Conservation (phyloP, 2,329 filamentous ascomycete genomes). For the Claviceps purpurea region DNA sequence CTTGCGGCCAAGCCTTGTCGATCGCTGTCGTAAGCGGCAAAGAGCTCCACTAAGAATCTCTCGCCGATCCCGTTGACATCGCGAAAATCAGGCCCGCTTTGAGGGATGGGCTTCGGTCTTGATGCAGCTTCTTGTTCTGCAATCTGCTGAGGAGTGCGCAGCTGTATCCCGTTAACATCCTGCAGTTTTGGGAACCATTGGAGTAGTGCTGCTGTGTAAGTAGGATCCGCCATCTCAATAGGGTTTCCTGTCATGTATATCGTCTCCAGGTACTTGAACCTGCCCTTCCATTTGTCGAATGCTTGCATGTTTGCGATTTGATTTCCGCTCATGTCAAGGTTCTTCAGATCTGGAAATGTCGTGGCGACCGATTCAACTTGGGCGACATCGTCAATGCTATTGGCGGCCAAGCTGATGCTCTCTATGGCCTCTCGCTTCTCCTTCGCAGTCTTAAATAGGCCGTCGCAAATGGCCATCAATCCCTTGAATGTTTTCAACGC, state of each 20-base stretch:
- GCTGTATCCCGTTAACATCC: constrained; percentile 59
- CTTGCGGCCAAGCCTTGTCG: constrained; percentile 46
- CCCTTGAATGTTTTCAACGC: constrained; percentile 84
- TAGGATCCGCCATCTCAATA: constrained; percentile 45
- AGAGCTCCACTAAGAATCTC: constrained; percentile 62
- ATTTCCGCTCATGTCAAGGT: constrained; percentile 82
- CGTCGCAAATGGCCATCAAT: constrained; percentile 74
- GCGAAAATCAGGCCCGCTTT: constrained; percentile 54
- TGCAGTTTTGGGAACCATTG: constrained; percentile 75
- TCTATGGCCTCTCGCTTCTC: constrained; percentile 67
- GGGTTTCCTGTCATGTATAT: constrained; percentile 69
- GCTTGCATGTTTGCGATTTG: constrained; percentile 54
- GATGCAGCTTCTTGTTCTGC: constrained; percentile 37
- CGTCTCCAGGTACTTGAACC: constrained; percentile 67
- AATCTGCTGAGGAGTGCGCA: constrained; percentile 60
- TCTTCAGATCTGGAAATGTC: constrained; percentile 73
- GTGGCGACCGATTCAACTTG: constrained; percentile 63
- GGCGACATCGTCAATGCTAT: constrained; percentile 59
- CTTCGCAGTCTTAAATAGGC: constrained; percentile 56
- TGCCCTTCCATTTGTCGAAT: constrained; percentile 64
- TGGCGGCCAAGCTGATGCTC: constrained; percentile 70
- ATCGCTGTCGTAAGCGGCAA: constrained; percentile 60
- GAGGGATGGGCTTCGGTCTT: constrained; percentile 44
- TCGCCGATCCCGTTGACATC: constrained; percentile 65
- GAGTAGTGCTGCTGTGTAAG: constrained; percentile 54